Base-by-base conservation (phyloP, 768 basidiomycete genomes). In the Lactarius deliciosus region DNA sequence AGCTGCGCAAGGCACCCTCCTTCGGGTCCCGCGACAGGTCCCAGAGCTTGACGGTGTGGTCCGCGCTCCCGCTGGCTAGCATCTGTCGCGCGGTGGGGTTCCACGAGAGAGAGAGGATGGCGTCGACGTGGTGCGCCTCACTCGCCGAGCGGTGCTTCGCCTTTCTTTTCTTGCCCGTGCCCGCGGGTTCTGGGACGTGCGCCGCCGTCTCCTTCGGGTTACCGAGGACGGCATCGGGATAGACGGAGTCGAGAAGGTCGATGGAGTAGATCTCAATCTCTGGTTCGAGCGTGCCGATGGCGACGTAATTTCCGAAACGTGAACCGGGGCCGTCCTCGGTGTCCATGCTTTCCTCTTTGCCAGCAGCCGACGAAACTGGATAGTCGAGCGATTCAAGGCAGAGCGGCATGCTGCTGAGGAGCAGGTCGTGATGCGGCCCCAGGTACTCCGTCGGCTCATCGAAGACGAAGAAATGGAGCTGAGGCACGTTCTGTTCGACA, bases 301-400 rank as follows among this genome's bases (percentile, higher is more conserved):
- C 97, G 71, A 99, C 89, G 77, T 92, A 98, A 75, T 90, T 96
- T 7, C 95, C 95, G 60, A 86, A 83, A 57, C 76, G 70, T 71
- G 74, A 74, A 13, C 65, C 69, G 63, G 74, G 20, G 5, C 47
- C 43, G n/a, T 69, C 65, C 10, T 50, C 54, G 1, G 61, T 73
- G 64, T 65, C 75, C 69, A 54, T 76, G 75, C 18, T 76, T 72
- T 25, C 74, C 61, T 61, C n/a, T 65, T 71, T 76, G 69, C 4
- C 28, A 30, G 66, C 78, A 64, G 88, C 78, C 57, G 74, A 71
- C 22, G 73, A 77, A 28, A 94, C 92, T n/a, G 89, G 85, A 77
- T 94, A 98, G 76, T 98, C 93, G 66, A 98, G 88, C 97, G 96
- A 99, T 82, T 99, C 97, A 65, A 99, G 91, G 73, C 96, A 98